Percentiles rank a stretch among this genome's conserved stretches.
These are phyloP conservation scores for Candida andamanensis DNA, from an alignment of 805 yeast genomes.

Conservation along the genomic window DNA sequence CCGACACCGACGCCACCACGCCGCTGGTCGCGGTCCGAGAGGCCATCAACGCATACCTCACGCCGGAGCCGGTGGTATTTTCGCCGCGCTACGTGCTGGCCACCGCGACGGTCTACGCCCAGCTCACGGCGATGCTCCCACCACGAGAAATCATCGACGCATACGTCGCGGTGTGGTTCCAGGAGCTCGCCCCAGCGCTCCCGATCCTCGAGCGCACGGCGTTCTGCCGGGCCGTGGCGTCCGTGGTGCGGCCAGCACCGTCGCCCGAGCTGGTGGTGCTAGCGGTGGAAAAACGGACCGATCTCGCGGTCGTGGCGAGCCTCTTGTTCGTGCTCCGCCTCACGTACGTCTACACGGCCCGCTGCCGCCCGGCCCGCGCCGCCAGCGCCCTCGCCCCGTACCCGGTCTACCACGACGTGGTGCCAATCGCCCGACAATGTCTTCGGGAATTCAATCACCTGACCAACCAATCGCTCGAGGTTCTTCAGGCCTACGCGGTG, in stretches of 20 bases:
- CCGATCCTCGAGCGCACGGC: constrained; percentile 57
- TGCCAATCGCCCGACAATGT: constrained; percentile 44
- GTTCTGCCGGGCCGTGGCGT: constrained; percentile 36
- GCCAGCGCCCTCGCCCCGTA: too few relatives aligned
- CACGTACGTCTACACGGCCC: constrained; percentile 23
- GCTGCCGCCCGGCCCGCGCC: too few relatives aligned
- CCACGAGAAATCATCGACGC: constrained; percentile 37
- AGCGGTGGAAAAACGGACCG: constrained; percentile 12
- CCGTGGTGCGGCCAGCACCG: too few relatives aligned
- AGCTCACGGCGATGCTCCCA: constrained; percentile 8
- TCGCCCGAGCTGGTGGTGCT: constrained; percentile 2
- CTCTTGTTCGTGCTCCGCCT: constrained; percentile 33
- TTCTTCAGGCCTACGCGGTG: constrained; percentile 56
- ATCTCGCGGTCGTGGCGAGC: constrained; percentile 28
- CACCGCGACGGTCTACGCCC: constrained; percentile 2
- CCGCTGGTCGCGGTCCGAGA: too few relatives aligned
- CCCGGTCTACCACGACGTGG: constrained; percentile 37
- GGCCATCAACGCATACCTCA: too few relatives aligned
- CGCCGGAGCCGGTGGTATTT: too few relatives aligned
- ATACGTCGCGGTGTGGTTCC: constrained; percentile 52
- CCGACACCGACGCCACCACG: too few relatives aligned
- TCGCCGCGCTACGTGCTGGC: too few relatives aligned
- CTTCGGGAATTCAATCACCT: constrained; percentile 44
- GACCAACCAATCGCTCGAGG: constrained; percentile 41
- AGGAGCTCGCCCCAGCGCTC: constrained; percentile 51